These are phyloP conservation scores for Eimeria praecox DNA, from an alignment of 169 alveolate species.

Conservation along the genomic window DNA sequence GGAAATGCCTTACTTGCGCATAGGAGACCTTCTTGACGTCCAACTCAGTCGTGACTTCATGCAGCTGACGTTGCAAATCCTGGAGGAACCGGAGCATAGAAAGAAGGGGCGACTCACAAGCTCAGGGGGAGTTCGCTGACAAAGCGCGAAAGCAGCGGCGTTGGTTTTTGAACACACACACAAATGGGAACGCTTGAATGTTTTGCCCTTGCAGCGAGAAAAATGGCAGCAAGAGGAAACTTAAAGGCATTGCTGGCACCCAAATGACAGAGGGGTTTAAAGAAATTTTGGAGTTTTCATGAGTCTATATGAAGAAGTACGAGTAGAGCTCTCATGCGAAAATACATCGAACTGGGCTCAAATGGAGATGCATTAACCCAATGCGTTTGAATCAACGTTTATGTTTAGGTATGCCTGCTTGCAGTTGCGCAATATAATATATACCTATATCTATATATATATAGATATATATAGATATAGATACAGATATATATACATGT, in stretches of 20 bases:
- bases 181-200: background rate
- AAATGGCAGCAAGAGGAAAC: background rate
- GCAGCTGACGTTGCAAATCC: conserved; percentile 58
- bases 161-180: background rate
- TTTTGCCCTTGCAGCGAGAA: background rate
- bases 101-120: background rate
- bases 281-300: background rate
- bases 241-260: background rate
- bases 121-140: background rate
- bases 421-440: background rate
- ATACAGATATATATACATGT: background rate
- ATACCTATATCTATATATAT: background rate
- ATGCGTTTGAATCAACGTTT: background rate
- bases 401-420: background rate
- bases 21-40: conserved; percentile 64
- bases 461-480: background rate
- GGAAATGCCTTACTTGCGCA: conserved; percentile 16
- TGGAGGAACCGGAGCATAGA: background rate
- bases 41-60: conserved; percentile 55
- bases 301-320: background rate
- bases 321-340: background rate
- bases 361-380: background rate
- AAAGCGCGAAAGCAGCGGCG: background rate
- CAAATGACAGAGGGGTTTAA: background rate
- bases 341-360: background rate